Base-by-base conservation (phyloP, 805 yeast species). In the Candida ascalaphidarum region DNA sequence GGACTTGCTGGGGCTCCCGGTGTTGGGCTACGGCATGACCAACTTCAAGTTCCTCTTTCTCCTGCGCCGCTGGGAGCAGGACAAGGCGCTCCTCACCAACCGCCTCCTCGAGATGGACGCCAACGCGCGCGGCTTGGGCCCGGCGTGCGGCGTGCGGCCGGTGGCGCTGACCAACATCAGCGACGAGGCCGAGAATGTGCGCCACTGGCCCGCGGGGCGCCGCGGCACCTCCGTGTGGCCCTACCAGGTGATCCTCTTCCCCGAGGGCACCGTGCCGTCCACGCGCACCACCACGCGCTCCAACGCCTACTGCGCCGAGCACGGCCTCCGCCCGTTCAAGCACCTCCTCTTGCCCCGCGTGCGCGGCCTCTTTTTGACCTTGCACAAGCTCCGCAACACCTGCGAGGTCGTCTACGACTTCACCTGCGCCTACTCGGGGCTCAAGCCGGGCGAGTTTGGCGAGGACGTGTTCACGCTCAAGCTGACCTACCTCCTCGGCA, bases 221-320 rank as follows among this genome's bases (percentile, higher is more conserved):
- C 37, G 32, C 32, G 26, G 50, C 3, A 37, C 41, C 25, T 36
- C 46, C 11, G 35, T 48, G 2, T 58, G 54, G 50, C 65, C 65
- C 4, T 77, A 78, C 37, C 75, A 80, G 65, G 51, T 92, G 25
- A 55, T 88, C 14, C 52, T 92, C 16, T 92, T 81, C 55, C 98
- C 98, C 2, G 98, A 92, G 52, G 98, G 98, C 4, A 92, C 98
- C 0, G 92, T 85, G 33, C 57, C 81, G 30, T 77, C 92, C 21
- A 65, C 63, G 4, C 68, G 72, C 34, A 84, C 95, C 2, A 65
- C 73, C 26, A 55, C 43, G 3, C 70, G 71, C 33, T 74, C 88
- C 7, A 62, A 60, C 11, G 61, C 49, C 6, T 92, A 61, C 53
- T 80, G 85, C 13, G 54, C 50, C 5, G 71, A 76, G 37, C 46